Evolutionary conservation across 176 grass and related monocot genomes (phyloP), one percentile per base, ranked within the genome.

Genomic region (Eragrostis nindensis): DNA sequence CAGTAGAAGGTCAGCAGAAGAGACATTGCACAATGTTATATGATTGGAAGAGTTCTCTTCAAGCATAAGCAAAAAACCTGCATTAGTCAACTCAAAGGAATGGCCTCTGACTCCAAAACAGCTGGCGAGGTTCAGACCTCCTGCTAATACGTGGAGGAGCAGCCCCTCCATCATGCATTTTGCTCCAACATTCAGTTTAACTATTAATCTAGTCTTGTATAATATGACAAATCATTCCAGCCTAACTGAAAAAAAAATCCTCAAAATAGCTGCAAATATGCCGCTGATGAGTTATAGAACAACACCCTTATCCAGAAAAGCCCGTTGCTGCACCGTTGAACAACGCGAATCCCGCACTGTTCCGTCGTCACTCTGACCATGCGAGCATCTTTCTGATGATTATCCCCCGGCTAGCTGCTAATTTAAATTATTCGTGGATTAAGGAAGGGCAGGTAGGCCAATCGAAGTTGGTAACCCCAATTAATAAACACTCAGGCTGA

Each of bases 11-110:
- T 84, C 68, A 84, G 68, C 61, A 66, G 50, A 67, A 68, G n/a
- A n/a, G n/a, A 15, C 47, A 66, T 72, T 83, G 67, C 67, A 73
- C 18, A 25, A 29, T 14, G 71, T 17, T 39, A 67, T n/a, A n/a
- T 79, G 71, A 29, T 81, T 61, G 60, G 39, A 88, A 27, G 40
- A 68, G 80, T 29, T 66, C 22, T 49, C 80, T 83, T 88, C 16
- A 74, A 83, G 80, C 49, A 66, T 56, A 70, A 59, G 67, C 67
- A 78, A 88, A 59, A 29, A 1, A 66, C 7, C 0, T 66, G 7
- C 13, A 7, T 69, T 43, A 40, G 87, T 89, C 81, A 84, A 80
- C 62, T 36, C 27, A 26, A 71, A 61, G 7, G 27, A 59, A 26
- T 8, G 39, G 26, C 61, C 26, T 78, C 44, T n/a, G 42, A 48